These are phyloP conservation scores for Bacidia gigantensis DNA, from an alignment of 495 filamentous ascomycete species.

Conservation along the genomic window DNA sequence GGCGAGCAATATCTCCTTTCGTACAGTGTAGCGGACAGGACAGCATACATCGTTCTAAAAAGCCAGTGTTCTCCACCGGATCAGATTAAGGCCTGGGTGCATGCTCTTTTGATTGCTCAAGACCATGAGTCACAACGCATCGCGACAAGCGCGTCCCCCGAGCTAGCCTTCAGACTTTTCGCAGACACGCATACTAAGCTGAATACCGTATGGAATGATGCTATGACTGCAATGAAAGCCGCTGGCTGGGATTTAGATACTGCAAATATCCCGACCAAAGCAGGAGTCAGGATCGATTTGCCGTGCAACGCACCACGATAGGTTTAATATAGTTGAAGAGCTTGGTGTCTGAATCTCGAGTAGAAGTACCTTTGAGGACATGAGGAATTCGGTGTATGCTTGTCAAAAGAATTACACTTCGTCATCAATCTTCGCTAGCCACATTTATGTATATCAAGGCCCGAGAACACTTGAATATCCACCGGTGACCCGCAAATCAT, in stretches of 20 bases:
- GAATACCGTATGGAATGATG: constrained; percentile 27
- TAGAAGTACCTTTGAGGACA: too few species aligned
- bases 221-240: constrained; percentile 26
- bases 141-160: constrained; percentile 15
- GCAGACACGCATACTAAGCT: constrained; percentile 26
- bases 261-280: constrained; percentile 44
- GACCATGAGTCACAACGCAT: constrained; percentile 12
- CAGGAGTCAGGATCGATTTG: constrained; percentile 14
- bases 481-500: too few species aligned
- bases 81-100: constrained; percentile 59
- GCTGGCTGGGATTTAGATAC: constrained; percentile 48
- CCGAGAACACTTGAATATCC: too few species aligned
- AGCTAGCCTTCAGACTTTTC: constrained; percentile 18
- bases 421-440: too few species aligned
- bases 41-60: constrained; percentile 52
- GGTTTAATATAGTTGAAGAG: too few species aligned
- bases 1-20: constrained; percentile 43
- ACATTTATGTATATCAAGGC: too few species aligned
- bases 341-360: too few species aligned
- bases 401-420: too few species aligned
- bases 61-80: constrained; percentile 31
- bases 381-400: too few species aligned
- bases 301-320: too few species aligned
- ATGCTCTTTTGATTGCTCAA: constrained; percentile 49
- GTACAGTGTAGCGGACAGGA: constrained; percentile 23